Conservation (phyloP, 805 yeast genomes). For the Candida germanica region DNA sequence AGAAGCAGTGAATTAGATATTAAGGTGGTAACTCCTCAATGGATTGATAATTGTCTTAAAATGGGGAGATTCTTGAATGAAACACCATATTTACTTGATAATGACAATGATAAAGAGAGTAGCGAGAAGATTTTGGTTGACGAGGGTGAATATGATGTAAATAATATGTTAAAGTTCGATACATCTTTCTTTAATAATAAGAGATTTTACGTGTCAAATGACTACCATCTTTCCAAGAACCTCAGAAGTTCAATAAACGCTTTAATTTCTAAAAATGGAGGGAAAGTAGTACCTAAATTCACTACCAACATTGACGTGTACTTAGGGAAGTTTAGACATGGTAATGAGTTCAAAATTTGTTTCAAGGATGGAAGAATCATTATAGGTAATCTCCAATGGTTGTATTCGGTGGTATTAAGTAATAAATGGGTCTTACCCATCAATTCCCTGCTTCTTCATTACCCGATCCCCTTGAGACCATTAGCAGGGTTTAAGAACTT, state of each 20-base stretch:
- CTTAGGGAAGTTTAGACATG: constrained; percentile 62
- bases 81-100: constrained; percentile 38
- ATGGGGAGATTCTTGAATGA: constrained; percentile 51
- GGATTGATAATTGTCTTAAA: constrained; percentile 73
- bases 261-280: constrained; percentile 55
- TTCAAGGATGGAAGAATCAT: constrained; percentile 38
- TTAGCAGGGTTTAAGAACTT: constrained; percentile 53
- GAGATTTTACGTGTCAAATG: constrained; percentile 50
- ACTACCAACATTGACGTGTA: constrained; percentile 34
- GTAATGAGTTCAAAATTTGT: constrained; percentile 51
- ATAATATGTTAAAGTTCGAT: constrained; percentile 5
- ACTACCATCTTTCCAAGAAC: constrained; percentile 51
- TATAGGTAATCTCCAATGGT: constrained; percentile 71
- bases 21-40: constrained; percentile 67
- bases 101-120: constrained; percentile 18
- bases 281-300: constrained; percentile 34
- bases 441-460: constrained; percentile 56
- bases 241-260: constrained; percentile 36
- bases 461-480: constrained; percentile 58
- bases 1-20: constrained; percentile 42
- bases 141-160: constrained; percentile 1
- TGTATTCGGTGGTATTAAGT: constrained; percentile 61
- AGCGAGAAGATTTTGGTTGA: not conserved
- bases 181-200: constrained; percentile 40
- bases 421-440: constrained; percentile 55